These are phyloP conservation scores for Vigna nakashimae DNA, from an alignment of 306 rosid species.

Conservation along the genomic window DNA sequence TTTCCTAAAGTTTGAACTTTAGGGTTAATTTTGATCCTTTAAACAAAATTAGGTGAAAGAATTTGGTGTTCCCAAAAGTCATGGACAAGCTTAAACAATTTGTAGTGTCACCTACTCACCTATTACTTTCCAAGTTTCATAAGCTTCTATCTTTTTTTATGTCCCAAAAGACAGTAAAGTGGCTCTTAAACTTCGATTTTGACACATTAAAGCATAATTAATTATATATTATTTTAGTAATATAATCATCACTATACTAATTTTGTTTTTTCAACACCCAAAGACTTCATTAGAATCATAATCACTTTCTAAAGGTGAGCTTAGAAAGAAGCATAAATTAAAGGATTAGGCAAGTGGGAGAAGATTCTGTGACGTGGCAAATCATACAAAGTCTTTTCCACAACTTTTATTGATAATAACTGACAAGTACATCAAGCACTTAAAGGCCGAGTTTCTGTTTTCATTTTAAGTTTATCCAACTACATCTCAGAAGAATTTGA, in stretches of 20 bases:
- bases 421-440: not conserved
- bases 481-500: too few species aligned
- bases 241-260: constrained; percentile 19
- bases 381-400: constrained; percentile 6
- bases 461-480: too few species aligned
- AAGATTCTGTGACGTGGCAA: constrained; percentile 33
- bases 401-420: not conserved
- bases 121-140: constrained; percentile 45
- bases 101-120: constrained; percentile 23
- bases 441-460: not conserved
- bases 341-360: constrained; percentile 27
- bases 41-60: constrained; percentile 15
- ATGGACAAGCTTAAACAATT: constrained; percentile 31
- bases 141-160: constrained; percentile 11
- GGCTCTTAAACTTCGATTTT: constrained; percentile 44
- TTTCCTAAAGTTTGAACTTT: constrained; percentile 3
- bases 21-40: constrained; percentile 10
- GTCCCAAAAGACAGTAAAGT: constrained; percentile 30
- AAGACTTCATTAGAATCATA: constrained; percentile 19
- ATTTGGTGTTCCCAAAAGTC: constrained; percentile 42
- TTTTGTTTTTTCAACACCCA: constrained; percentile 18
- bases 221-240: constrained; percentile 3
- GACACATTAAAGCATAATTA: constrained; percentile 21
- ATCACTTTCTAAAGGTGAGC: not conserved
- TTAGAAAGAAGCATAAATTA: constrained; percentile 5